Base-by-base conservation (phyloP, 169 alveolate genomes). In the Plasmodium cynomolgi region DNA sequence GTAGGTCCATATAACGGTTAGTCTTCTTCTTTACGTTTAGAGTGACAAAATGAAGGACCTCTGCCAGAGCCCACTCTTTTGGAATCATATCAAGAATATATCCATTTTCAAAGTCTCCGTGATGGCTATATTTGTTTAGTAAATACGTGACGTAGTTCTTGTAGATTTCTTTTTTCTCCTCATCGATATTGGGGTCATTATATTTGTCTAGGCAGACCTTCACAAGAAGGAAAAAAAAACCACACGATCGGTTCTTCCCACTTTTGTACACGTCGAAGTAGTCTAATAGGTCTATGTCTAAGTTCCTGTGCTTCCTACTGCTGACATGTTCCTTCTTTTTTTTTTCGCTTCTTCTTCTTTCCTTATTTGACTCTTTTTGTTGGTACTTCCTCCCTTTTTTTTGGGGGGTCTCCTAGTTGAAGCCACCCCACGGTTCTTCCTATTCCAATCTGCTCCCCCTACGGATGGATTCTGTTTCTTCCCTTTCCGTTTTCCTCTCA, bases 141-240 rank as follows among this genome's bases (percentile, higher is more conserved):
- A 80, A 56, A 80, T 80, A 80, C 3, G 72, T 34, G 15, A 90
- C 72, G 54, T 73, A 58, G 2, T 90, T 26, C 82, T 80, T 71
- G 39, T 90, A 90, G 23, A 17, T n/a, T 80, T 90, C 41, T 47
- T 90, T 90, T 29, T 41, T 34, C 39, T 9, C 6, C 31, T 56
- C 37, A 62, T 29, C 50, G 3, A 31, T 2, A 2, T 77, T 31
- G 34, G 58, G 13, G n/a, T 90, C 73, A 29, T 41, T 56, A 62
- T 90, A 47, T 50, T 62, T 80, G 47, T 90, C 84, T 47, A 90
- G 39, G 15, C 34, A 54, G 0, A 90, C 94, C 47, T 73, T 90
- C 68, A 90, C 39, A 80, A 90, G 84, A 44, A 90, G 83, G 73
- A 90, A 90, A 41, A 77, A 90, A 23, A 90, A 68, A 0, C 94